Percentiles rank a stretch among this genome's conserved stretches.
These are phyloP conservation scores for Pseudocercospora fijiensis DNA, from an alignment of 2,329 filamentous ascomycete species.

Conservation along the genomic window DNA sequence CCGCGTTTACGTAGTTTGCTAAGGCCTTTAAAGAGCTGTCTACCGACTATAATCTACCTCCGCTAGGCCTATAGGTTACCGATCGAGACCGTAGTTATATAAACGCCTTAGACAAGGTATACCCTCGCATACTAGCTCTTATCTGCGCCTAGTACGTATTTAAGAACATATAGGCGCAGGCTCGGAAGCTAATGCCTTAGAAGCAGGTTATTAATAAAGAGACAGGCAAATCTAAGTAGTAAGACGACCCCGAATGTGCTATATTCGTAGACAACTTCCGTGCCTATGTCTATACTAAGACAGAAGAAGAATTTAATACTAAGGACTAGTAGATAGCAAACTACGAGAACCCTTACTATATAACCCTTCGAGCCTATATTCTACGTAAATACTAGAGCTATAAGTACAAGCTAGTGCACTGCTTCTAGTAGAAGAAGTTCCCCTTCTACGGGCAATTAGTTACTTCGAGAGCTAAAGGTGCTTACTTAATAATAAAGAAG, in stretches of 20 bases:
- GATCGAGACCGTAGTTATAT: not conserved
- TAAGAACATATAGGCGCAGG: slow-evolving; percentile 1
- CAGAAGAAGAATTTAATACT: not conserved
- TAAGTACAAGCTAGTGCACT: too few species aligned
- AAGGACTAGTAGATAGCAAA: not conserved
- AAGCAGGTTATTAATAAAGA: not conserved
- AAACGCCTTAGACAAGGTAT: not conserved
- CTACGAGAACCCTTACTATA: not conserved
- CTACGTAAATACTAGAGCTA: too few species aligned
- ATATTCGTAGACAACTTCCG: not conserved
- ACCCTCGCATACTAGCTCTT: not conserved
- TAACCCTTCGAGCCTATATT: not conserved
- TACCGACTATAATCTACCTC: too few species aligned
- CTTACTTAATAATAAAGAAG: too few species aligned
- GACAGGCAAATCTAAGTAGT: not conserved
- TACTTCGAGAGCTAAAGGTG: too few species aligned
- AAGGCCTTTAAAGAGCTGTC: not conserved
- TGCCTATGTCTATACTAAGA: not conserved
- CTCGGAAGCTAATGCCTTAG: not conserved
- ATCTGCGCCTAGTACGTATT: slow-evolving; percentile 1
- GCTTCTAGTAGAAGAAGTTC: too few species aligned
- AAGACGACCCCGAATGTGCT: not conserved
- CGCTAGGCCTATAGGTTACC: too few species aligned
- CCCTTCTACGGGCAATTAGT: too few species aligned
- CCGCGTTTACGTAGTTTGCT: not conserved